Percentiles rank a stretch among this genome's conserved stretches.
phyloP scores from a whole-genome alignment of 73 alveolate species.

The Paramecium tetraurelia region DNA sequence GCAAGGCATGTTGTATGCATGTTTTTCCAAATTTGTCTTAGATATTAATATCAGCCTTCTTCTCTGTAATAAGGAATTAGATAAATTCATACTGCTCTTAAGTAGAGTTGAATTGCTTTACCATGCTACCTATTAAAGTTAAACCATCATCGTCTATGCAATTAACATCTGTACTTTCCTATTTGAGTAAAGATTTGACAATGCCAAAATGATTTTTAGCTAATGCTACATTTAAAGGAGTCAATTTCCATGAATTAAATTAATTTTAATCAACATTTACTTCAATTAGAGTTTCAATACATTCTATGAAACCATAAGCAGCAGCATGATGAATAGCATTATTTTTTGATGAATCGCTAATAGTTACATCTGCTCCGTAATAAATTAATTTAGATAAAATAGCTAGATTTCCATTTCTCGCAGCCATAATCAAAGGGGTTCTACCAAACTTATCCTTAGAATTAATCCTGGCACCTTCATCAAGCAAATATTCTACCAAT shows the following conservation, averaged over 20 bases:
- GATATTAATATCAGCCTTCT: conserved; percentile 87
- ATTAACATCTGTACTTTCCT: conserved; percentile 85
- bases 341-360: conserved; percentile 89
- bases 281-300: conserved; percentile 74
- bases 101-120: conserved; percentile 63
- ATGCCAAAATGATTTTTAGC: conserved; percentile 73
- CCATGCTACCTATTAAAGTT: conserved; percentile 79
- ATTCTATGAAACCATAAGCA: conserved; percentile 91
- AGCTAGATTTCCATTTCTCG: conserved; percentile 88
- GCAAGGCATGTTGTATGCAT: conserved; percentile 80
- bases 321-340: conserved; percentile 96
- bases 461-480: conserved; percentile 81
- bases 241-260: conserved; percentile 90
- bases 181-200: conserved; percentile 86
- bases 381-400: conserved; percentile 78
- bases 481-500: conserved; percentile 73
- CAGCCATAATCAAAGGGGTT: conserved; percentile 93
- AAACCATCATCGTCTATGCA: conserved; percentile 94
- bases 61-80: conserved; percentile 74
- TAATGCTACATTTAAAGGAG: conserved; percentile 93
- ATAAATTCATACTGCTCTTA: conserved; percentile 76
- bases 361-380: conserved; percentile 87
- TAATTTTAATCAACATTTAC: conserved; percentile 95
- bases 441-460: conserved; percentile 91
- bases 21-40: conserved; percentile 87